Evolutionary conservation across 208 protist genomes (phyloP).

Genomic region (Leishmania lainsoni): DNA sequence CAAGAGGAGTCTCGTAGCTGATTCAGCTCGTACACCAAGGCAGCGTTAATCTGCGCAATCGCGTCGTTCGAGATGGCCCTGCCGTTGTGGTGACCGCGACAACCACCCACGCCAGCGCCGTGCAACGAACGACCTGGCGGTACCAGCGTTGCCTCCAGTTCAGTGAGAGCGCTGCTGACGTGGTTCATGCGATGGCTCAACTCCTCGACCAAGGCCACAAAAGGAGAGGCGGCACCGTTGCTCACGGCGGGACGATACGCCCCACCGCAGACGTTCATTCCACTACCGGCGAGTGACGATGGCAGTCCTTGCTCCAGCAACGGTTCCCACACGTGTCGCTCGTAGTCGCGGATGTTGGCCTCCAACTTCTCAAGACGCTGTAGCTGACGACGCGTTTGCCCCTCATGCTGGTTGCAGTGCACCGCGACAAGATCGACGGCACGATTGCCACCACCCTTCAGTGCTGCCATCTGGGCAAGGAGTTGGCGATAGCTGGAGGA

Average conservation of each 20-base stretch:
- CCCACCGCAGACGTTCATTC: conserved; percentile 16
- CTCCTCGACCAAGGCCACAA: conserved; percentile 41
- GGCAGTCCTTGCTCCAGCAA: conserved; percentile 50
- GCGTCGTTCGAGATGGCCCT: conserved; percentile 32
- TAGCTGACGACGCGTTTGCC: conserved; percentile 49
- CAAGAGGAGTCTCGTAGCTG: conserved; percentile 58
- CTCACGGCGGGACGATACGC: conserved; percentile 21
- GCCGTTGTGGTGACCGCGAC: conserved; percentile 14
- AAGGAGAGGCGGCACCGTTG: conserved; percentile 28
- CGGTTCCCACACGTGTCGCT: conserved; percentile 67
- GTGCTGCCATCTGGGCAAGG: conserved; percentile 24
- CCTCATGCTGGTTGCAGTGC: conserved; percentile 62
- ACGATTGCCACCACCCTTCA: conserved; percentile 37
- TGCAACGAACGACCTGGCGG: conserved; percentile 28
- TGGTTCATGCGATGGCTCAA: conserved; percentile 47
- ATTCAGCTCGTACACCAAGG: conserved; percentile 68
- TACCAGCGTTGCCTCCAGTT: conserved; percentile 59
- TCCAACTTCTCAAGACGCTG: conserved; percentile 61
- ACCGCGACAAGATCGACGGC: conserved; percentile 66
- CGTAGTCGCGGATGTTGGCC: conserved; percentile 54
- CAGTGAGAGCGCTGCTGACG: conserved; percentile 36
- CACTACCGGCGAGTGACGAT: conserved; percentile 1
- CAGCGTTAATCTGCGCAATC: conserved; percentile 63
- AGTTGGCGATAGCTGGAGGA: conserved; percentile 44
- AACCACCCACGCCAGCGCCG: conserved; percentile 6